Conservation (phyloP, 306 rosid genomes). For the Quercus agrifolia region DNA sequence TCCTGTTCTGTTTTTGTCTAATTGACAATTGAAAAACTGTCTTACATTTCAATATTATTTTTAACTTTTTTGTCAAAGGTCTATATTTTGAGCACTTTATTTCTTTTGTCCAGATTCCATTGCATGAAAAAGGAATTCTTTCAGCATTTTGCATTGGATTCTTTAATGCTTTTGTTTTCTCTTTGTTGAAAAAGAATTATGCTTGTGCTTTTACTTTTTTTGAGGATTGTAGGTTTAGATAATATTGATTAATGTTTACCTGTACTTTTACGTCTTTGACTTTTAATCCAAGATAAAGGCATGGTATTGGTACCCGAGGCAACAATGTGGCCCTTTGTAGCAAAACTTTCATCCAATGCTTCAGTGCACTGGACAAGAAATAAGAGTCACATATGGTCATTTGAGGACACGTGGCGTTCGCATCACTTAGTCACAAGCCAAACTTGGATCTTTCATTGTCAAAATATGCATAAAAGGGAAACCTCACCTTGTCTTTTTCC, state of each 20-base stretch:
- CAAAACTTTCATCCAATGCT: too few species aligned
- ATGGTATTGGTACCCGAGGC: conserved; percentile 20
- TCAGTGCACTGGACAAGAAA: too few species aligned
- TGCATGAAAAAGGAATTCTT: conserved; percentile 15
- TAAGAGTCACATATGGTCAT: too few species aligned
- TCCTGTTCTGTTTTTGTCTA: not conserved
- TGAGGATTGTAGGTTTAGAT: not conserved
- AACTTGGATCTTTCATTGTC: too few species aligned
- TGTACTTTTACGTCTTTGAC: conserved; percentile 9
- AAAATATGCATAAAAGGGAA: too few species aligned
- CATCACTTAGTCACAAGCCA: too few species aligned
- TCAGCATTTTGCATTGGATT: conserved; percentile 26
- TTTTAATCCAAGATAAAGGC: conserved; percentile 14
- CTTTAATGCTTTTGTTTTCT: conserved; percentile 33
- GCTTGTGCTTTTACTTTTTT: conserved; percentile 28
- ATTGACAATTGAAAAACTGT: not conserved
- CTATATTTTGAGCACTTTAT: not conserved
- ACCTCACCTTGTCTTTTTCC: too few species aligned
- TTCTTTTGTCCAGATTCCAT: not conserved
- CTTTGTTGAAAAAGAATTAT: conserved; percentile 27
- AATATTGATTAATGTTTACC: not conserved
- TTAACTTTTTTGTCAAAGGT: not conserved
- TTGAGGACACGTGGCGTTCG: too few species aligned
- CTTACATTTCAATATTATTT: not conserved
- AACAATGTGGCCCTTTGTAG: not conserved